A percentile compares a stretch with the other conserved stretches of the same genome.
Evolutionary conservation across 495 filamentous ascomycete genomes (phyloP).

Genomic region (Penicillium lagena): DNA sequence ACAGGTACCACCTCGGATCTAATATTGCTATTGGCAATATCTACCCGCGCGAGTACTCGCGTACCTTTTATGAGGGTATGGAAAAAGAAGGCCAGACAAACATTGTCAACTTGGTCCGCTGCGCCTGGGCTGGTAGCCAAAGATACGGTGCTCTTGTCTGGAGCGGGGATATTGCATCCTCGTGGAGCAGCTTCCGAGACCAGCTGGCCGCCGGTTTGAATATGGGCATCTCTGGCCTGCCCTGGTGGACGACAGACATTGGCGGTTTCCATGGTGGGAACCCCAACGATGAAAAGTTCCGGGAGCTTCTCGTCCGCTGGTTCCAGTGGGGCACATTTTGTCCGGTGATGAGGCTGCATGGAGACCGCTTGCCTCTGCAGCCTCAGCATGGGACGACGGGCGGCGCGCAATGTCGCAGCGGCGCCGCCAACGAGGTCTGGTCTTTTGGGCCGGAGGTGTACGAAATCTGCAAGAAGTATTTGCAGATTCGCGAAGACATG

Average conservation of each 20-base stretch:
- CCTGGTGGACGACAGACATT: conserved; percentile 58
- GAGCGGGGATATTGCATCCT: conserved; percentile 57
- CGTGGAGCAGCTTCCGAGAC: conserved; percentile 47
- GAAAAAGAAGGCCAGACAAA: conserved; percentile 36
- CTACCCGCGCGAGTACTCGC: conserved; percentile 48
- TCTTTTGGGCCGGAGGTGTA: conserved; percentile 51
- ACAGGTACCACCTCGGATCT: conserved; percentile 47
- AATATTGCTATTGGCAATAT: conserved; percentile 50
- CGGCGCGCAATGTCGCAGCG: no score
- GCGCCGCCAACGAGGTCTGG: conserved; percentile 53
- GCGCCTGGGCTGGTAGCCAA: conserved; percentile 55
- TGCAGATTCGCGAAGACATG: conserved; percentile 45
- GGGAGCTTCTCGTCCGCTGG: conserved; percentile 54
- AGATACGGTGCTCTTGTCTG: conserved; percentile 57
- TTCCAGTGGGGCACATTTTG: no score
- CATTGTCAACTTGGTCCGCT: conserved; percentile 53
- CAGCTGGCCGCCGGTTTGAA: conserved; percentile 53
- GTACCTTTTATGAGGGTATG: conserved; percentile 52
- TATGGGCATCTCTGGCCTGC: conserved; percentile 51
- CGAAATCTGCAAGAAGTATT: conserved; percentile 49
- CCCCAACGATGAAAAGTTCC: conserved; percentile 42
- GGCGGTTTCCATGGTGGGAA: conserved; percentile 55
- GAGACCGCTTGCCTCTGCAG: conserved; percentile 48
- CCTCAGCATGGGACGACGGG: no score
- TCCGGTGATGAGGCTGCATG: no score